Conservation (phyloP, 1,284 basidiomycete genomes). For the Cryptococcus wingfieldii region DNA sequence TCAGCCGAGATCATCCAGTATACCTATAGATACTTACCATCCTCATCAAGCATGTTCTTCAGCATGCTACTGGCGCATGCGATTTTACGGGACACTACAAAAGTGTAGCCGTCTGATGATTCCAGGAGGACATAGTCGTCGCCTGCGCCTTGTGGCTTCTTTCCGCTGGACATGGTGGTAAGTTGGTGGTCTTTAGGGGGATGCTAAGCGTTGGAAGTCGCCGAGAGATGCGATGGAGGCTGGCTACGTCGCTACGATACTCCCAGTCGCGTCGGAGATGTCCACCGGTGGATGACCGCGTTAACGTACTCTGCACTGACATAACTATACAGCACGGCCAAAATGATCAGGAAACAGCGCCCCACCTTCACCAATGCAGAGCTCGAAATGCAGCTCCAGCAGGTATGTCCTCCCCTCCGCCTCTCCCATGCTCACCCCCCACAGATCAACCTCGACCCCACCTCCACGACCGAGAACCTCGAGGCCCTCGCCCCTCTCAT, state of each 20-base stretch:
- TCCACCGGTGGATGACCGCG: background rate
- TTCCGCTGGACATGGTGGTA: background rate
- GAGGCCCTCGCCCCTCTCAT: constrained; percentile 89
- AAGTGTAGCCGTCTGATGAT: constrained; percentile 45
- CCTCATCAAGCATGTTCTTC: constrained; percentile 46
- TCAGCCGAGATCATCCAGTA: no score
- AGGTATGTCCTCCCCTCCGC: constrained; percentile 27
- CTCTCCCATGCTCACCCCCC: background rate
- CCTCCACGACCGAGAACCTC: constrained; percentile 63
- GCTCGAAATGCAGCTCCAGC: constrained; percentile 48
- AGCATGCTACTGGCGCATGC: constrained; percentile 47
- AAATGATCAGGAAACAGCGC: constrained; percentile 39
- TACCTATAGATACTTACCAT: constrained; percentile 27
- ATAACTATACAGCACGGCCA: background rate
- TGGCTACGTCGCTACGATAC: no score
- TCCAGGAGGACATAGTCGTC: constrained; percentile 44
- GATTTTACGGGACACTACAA: constrained; percentile 43
- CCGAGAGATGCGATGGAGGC: background rate
- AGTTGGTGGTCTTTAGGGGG: no score
- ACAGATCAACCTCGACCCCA: constrained; percentile 45
- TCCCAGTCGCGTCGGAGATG: background rate
- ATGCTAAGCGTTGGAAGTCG: background rate
- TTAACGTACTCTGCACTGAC: background rate
- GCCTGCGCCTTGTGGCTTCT: constrained; percentile 3
- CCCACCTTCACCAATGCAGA: constrained; percentile 47